A percentile compares a stretch with the other conserved stretches of the same genome.
Evolutionary conservation across 2,329 filamentous ascomycete genomes (phyloP).

Genomic region (Pseudogymnoascus pannorum): DNA sequence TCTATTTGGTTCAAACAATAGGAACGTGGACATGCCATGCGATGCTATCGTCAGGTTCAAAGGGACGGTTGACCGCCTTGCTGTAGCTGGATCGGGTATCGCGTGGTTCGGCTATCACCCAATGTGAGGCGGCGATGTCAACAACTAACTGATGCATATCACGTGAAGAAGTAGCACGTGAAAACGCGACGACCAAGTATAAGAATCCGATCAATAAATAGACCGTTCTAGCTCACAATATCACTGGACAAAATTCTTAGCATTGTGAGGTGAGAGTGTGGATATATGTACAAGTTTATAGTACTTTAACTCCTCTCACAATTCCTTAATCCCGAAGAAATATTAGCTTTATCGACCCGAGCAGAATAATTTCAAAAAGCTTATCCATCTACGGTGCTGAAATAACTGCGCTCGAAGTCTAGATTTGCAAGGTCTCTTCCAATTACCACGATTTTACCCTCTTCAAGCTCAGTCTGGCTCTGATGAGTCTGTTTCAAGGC

Average conservation of each 20-base stretch:
- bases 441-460: slow-evolving; percentile 58
- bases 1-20: neutral
- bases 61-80: slow-evolving; percentile 5
- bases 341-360: neutral
- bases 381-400: neutral
- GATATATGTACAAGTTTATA: neutral
- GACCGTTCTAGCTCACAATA: neutral
- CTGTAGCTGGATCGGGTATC: slow-evolving; percentile 6
- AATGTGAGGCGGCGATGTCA: slow-evolving; percentile 1
- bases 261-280: neutral
- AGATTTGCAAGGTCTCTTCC: slow-evolving; percentile 47
- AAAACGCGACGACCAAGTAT: neutral
- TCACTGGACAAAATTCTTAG: neutral
- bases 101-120: neutral
- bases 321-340: neutral
- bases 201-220: neutral
- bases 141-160: neutral
- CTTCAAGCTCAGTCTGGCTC: slow-evolving; percentile 14
- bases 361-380: neutral
- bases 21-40: slow-evolving; percentile 6
- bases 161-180: neutral
- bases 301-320: neutral
- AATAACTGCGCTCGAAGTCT: slow-evolving; percentile 42
- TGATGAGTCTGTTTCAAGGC: slow-evolving; percentile 30
- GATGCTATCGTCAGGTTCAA: slow-evolving; percentile 6